phyloP scores from a whole-genome alignment of 306 rosid genomes.

The Cyamopsis tetragonoloba region DNA sequence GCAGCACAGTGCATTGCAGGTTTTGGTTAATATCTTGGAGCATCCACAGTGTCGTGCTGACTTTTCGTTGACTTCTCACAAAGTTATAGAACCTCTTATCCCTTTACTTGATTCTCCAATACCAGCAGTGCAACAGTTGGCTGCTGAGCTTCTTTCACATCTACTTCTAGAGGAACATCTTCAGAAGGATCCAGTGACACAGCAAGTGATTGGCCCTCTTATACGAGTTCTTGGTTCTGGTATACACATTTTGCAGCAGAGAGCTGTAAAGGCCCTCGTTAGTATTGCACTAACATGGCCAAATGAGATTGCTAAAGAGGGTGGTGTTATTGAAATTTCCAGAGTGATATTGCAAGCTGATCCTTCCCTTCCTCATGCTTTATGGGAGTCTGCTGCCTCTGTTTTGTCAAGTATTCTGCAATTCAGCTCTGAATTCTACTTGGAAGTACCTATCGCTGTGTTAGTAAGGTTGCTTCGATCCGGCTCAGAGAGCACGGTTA shows the following conservation, averaged over 20 bases:
- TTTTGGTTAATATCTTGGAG: constrained; percentile 92
- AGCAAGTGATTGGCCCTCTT: constrained; percentile 87
- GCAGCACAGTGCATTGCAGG: constrained; percentile 91
- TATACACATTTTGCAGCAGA: constrained; percentile 87
- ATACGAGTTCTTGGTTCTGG: constrained; percentile 88
- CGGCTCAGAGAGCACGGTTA: constrained; percentile 76
- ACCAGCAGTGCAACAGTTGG: constrained; percentile 92
- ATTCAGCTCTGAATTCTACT: constrained; percentile 93
- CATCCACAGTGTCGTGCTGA: constrained; percentile 97
- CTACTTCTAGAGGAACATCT: constrained; percentile 84
- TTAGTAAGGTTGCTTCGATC: constrained; percentile 94
- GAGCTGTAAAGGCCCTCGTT: constrained; percentile 96
- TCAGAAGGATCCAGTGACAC: constrained; percentile 86
- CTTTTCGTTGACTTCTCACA: constrained; percentile 67
- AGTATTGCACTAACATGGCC: constrained; percentile 95
- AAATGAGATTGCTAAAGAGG: constrained; percentile 96
- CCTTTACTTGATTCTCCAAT: constrained; percentile 91
- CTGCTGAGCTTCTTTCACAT: constrained; percentile 94
- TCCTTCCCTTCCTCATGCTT: constrained; percentile 91
- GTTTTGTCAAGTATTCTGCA: constrained; percentile 91
- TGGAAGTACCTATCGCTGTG: constrained; percentile 97
- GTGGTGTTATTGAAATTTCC: constrained; percentile 87
- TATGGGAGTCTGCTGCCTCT: constrained; percentile 99
- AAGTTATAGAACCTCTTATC: constrained; percentile 87
- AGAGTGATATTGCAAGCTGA: constrained; percentile 92